These are phyloP conservation scores for Inga leiocalycina DNA, from an alignment of 306 rosid species.

Conservation along the genomic window DNA sequence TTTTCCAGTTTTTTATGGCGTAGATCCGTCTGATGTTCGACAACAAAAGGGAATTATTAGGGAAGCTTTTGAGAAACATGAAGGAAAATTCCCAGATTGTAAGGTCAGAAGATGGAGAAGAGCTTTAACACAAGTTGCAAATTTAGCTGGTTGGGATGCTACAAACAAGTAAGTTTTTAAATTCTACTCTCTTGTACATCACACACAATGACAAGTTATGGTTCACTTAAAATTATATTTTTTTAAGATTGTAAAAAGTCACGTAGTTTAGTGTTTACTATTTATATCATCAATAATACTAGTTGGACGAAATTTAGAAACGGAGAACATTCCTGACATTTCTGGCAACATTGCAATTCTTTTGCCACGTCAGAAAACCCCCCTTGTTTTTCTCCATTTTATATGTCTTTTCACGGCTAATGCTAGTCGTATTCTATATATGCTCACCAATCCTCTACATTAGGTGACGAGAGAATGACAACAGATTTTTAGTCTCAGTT, in stretches of 20 bases:
- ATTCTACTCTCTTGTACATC: neutral
- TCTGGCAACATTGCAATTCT: neutral
- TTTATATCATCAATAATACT: too few species aligned
- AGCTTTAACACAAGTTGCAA: conserved; percentile 1
- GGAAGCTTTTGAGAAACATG: neutral
- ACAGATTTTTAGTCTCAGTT: neutral
- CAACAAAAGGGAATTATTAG: neutral
- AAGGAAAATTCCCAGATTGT: neutral
- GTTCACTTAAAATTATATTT: too few species aligned
- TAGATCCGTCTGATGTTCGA: neutral
- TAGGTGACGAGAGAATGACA: neutral
- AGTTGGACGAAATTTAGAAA: too few species aligned
- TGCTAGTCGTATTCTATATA: neutral
- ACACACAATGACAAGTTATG: neutral
- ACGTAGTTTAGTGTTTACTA: too few species aligned
- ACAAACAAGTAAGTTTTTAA: neutral
- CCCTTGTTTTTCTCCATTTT: neutral
- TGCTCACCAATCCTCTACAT: neutral
- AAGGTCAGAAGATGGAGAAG: neutral
- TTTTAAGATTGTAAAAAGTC: too few species aligned
- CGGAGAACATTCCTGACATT: too few species aligned
- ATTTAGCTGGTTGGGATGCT: neutral
- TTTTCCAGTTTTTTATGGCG: neutral
- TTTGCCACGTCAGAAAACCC: neutral
- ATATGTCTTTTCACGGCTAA: neutral